Evolutionary conservation across 2,329 filamentous ascomycete species (phyloP).

Genomic region (Colletotrichum tabaci): DNA sequence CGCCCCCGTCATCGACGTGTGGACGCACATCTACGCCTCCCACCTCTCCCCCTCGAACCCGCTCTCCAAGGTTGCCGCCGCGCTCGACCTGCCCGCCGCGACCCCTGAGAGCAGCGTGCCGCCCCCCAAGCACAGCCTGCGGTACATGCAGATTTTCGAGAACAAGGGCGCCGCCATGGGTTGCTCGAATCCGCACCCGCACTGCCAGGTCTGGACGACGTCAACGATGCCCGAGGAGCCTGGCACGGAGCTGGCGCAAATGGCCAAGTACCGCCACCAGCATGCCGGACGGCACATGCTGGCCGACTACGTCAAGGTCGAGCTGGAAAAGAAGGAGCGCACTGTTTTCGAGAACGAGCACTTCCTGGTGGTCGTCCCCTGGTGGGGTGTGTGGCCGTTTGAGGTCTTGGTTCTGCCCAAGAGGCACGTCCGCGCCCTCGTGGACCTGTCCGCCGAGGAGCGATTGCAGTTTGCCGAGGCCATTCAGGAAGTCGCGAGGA

Average conservation of each 20-base stretch:
- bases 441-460: slow-evolving; percentile 84
- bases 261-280: slow-evolving; percentile 82
- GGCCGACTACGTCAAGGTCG: slow-evolving; percentile 88
- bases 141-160: slow-evolving; percentile 99
- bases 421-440: slow-evolving; percentile 85
- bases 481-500: slow-evolving; percentile 87
- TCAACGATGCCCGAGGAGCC: slow-evolving; percentile 93
- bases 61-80: slow-evolving; percentile 62
- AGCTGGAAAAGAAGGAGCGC: slow-evolving; percentile 85
- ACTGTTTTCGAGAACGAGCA: slow-evolving; percentile 89
- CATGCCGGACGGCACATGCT: slow-evolving; percentile 84
- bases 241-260: slow-evolving; percentile 81
- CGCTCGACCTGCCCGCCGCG: slow-evolving; percentile 57
- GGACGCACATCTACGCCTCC: slow-evolving; percentile 90
- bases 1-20: slow-evolving; percentile 86
- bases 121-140: slow-evolving; percentile 81
- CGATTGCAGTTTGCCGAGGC: slow-evolving; percentile 83
- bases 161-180: slow-evolving; percentile 99
- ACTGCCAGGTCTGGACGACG: slow-evolving; percentile 97
- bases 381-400: slow-evolving; percentile 99
- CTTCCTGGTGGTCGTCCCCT: slow-evolving; percentile 92
- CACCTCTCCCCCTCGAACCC: slow-evolving; percentile 83
- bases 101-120: slow-evolving; percentile 56
- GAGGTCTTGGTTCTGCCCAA: slow-evolving; percentile 93
- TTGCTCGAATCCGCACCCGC: slow-evolving; percentile 97